These are phyloP conservation scores for Amylostereum chailletii DNA, from an alignment of 1,284 basidiomycete genomes.

Conservation along the genomic window DNA sequence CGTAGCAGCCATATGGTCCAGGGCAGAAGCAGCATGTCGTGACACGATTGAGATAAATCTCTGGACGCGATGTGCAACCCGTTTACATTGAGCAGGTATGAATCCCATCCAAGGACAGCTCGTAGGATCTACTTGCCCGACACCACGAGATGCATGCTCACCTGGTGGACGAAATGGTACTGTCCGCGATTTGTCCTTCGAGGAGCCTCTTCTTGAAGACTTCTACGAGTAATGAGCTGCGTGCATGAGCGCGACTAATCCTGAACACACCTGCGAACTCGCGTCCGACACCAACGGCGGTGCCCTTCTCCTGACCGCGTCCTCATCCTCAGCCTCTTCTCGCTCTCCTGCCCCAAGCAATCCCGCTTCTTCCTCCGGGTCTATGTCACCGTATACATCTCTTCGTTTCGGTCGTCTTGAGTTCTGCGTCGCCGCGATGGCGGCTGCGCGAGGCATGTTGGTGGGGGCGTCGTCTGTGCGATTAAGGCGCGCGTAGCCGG, in stretches of 20 bases:
- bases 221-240: slow-evolving; percentile 16
- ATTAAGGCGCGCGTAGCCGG: slow-evolving; percentile 36
- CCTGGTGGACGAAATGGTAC: slow-evolving; percentile 72
- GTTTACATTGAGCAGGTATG: too few relatives aligned
- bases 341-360: slow-evolving; percentile 34
- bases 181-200: slow-evolving; percentile 66
- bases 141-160: slow-evolving; percentile 20
- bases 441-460: slow-evolving; percentile 22
- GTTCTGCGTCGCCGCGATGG: slow-evolving; percentile 26
- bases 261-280: slow-evolving; percentile 18
- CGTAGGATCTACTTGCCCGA: too few relatives aligned
- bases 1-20: too few relatives aligned
- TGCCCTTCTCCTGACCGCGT: slow-evolving; percentile 15
- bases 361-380: slow-evolving; percentile 49
- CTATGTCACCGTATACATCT: slow-evolving; percentile 43
- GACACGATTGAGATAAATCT: too few relatives aligned
- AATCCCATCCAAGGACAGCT: too few relatives aligned
- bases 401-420: slow-evolving; percentile 34
- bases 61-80: too few relatives aligned
- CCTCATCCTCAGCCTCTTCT: slow-evolving; percentile 24
- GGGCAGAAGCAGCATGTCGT: too few relatives aligned
- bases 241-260: background rate
- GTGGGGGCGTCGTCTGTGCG: slow-evolving; percentile 24
- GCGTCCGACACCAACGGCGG: slow-evolving; percentile 14
- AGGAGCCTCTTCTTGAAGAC: slow-evolving; percentile 21